Percentiles rank a stretch among this genome's conserved stretches.
These are phyloP conservation scores for Elsinoe batatas DNA, from an alignment of 2,329 filamentous ascomycete species.

Conservation along the genomic window DNA sequence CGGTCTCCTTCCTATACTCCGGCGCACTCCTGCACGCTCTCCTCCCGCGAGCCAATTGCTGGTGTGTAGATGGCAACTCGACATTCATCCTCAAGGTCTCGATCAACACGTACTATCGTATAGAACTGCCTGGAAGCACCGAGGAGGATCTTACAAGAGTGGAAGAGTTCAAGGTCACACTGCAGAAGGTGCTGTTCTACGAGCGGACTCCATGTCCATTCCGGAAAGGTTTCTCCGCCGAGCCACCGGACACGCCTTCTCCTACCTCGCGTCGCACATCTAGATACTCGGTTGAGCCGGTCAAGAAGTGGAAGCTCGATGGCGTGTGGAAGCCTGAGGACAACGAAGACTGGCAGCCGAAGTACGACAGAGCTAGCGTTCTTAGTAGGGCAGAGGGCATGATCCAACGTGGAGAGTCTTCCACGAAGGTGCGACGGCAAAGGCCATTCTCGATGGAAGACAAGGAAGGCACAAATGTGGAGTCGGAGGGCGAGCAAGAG, in stretches of 20 bases:
- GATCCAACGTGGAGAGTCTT: slow-evolving; percentile 6
- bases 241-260: slow-evolving; percentile 60
- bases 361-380: slow-evolving; percentile 19
- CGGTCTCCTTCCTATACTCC: slow-evolving; percentile 80
- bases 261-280: slow-evolving; percentile 54
- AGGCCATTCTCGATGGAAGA: background rate
- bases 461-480: background rate
- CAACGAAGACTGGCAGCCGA: slow-evolving; percentile 14
- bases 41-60: slow-evolving; percentile 80
- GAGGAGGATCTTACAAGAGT: slow-evolving; percentile 55
- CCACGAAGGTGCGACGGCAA: slow-evolving; percentile 1
- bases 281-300: slow-evolving; percentile 53
- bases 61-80: slow-evolving; percentile 77
- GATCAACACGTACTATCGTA: slow-evolving; percentile 77
- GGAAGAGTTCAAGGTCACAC: slow-evolving; percentile 56
- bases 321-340: slow-evolving; percentile 40
- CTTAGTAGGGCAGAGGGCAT: slow-evolving; percentile 2
- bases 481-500: slow-evolving; percentile 13
- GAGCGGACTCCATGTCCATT: slow-evolving; percentile 87
- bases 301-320: slow-evolving; percentile 41
- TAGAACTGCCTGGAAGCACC: slow-evolving; percentile 64
- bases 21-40: slow-evolving; percentile 77
- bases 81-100: slow-evolving; percentile 83
- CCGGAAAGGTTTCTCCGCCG: slow-evolving; percentile 62
- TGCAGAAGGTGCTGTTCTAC: slow-evolving; percentile 67